phyloP scores from a whole-genome alignment of 2,329 filamentous ascomycete species.

The Chalaropsis ovoidea region DNA sequence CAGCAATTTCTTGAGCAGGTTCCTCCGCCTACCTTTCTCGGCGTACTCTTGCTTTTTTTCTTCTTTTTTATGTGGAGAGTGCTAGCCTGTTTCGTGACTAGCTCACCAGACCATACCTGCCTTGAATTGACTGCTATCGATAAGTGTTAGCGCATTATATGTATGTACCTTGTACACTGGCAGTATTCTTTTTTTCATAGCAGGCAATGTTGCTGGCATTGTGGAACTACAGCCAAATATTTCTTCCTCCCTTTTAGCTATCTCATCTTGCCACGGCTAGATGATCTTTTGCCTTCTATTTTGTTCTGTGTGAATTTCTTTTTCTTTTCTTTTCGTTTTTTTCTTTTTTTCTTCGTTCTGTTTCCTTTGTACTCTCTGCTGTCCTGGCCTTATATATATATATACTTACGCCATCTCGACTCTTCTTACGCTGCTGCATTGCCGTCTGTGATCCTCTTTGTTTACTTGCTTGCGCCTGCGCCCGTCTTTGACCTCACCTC shows the following conservation, averaged over 20 bases:
- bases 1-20: background rate
- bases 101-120: background rate
- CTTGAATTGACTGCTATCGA: background rate
- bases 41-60: background rate
- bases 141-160: background rate
- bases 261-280: background rate
- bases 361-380: too few species aligned
- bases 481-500: background rate
- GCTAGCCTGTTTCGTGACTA: background rate
- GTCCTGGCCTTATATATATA: too few species aligned
- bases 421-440: background rate
- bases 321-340: slow-evolving; percentile 1
- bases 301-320: background rate
- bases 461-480: background rate
- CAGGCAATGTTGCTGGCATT: too few species aligned
- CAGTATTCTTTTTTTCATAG: background rate
- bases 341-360: background rate
- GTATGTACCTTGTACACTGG: background rate
- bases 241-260: too few species aligned
- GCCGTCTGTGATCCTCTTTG: background rate
- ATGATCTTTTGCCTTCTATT: background rate
- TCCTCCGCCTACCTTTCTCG: background rate
- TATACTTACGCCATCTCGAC: too few species aligned
- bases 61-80: background rate
- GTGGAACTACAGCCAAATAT: too few species aligned